These are phyloP conservation scores for Cairneyella variabilis DNA, from an alignment of 495 filamentous ascomycete species.

Conservation along the genomic window DNA sequence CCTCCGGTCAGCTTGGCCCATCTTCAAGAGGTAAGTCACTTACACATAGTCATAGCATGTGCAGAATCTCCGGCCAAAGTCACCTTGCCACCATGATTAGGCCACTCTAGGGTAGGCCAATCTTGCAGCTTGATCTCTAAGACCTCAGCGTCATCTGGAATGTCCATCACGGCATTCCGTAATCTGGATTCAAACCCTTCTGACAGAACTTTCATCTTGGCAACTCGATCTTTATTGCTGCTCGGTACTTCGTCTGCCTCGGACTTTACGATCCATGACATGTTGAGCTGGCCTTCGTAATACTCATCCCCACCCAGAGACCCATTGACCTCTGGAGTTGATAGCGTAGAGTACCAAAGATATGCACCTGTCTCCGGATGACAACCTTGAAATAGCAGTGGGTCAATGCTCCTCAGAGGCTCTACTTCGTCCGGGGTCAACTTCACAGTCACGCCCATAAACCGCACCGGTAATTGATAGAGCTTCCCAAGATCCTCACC, in stretches of 20 bases:
- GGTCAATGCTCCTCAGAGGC: constrained; percentile 47
- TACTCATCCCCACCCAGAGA: constrained; percentile 15
- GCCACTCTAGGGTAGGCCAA: constrained; percentile 43
- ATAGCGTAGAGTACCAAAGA: constrained; percentile 44
- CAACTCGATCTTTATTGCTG: constrained; percentile 37
- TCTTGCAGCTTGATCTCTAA: constrained; percentile 52
- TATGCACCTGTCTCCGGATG: constrained; percentile 53
- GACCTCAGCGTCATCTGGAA: constrained; percentile 45
- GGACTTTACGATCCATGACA: constrained; percentile 5
- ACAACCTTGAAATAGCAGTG: constrained; percentile 57
- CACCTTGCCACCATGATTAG: constrained; percentile 39
- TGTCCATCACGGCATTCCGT: constrained; percentile 36
- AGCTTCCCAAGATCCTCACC: constrained; percentile 35
- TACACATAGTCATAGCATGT: constrained; percentile 56
- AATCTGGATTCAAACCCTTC: constrained; percentile 55
- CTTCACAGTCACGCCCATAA: constrained; percentile 42
- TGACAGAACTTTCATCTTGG: constrained; percentile 49
- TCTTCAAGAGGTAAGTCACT: constrained; percentile 19
- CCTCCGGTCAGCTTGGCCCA: not conserved
- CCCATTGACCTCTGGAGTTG: constrained; percentile 6
- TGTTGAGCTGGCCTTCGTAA: constrained; percentile 14
- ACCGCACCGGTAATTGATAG: constrained; percentile 41
- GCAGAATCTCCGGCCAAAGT: constrained; percentile 53
- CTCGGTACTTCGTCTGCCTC: constrained; percentile 32
- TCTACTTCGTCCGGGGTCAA: constrained; percentile 38